Evolutionary conservation across 768 basidiomycete genomes (phyloP).

Genomic region (Boletus tomentosulus): DNA sequence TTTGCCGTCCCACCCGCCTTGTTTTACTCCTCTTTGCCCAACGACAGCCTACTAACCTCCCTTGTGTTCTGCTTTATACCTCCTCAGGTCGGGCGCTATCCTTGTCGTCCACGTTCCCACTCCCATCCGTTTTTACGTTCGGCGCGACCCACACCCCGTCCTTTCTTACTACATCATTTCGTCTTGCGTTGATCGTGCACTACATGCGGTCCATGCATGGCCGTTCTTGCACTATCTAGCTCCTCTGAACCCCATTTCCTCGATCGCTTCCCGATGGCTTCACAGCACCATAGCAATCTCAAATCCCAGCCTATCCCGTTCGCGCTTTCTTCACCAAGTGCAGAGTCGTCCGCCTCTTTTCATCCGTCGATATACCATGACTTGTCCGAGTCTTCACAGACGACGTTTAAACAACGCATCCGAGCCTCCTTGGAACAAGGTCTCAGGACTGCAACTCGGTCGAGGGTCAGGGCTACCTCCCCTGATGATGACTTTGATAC

Average conservation of each 20-base stretch:
- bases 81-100: slow-evolving; percentile 6
- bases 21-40: slow-evolving; percentile 4
- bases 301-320: slow-evolving; percentile 31
- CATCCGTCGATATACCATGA: slow-evolving; percentile 25
- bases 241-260: slow-evolving; percentile 37
- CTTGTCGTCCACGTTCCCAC: slow-evolving; percentile 21
- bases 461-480: slow-evolving; percentile 40
- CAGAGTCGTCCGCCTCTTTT: slow-evolving; percentile 34
- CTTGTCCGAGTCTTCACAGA: slow-evolving; percentile 40
- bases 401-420: slow-evolving; percentile 54
- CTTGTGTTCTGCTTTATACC: slow-evolving; percentile 12
- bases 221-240: slow-evolving; percentile 38
- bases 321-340: slow-evolving; percentile 42
- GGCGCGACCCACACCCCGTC: slow-evolving; percentile 6
- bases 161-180: slow-evolving; percentile 14
- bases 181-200: slow-evolving; percentile 19
- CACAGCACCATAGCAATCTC: slow-evolving; percentile 37
- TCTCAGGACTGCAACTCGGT: slow-evolving; percentile 58
- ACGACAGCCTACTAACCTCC: slow-evolving; percentile 13
- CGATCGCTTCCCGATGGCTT: slow-evolving; percentile 44
- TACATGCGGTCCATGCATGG: slow-evolving; percentile 41
- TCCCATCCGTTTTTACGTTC: slow-evolving; percentile 5
- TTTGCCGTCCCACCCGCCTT: not conserved
- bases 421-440: slow-evolving; percentile 66
- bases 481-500: slow-evolving; percentile 42